These are phyloP conservation scores for Phaffia australis DNA, from an alignment of 768 basidiomycete genomes.

Conservation along the genomic window DNA sequence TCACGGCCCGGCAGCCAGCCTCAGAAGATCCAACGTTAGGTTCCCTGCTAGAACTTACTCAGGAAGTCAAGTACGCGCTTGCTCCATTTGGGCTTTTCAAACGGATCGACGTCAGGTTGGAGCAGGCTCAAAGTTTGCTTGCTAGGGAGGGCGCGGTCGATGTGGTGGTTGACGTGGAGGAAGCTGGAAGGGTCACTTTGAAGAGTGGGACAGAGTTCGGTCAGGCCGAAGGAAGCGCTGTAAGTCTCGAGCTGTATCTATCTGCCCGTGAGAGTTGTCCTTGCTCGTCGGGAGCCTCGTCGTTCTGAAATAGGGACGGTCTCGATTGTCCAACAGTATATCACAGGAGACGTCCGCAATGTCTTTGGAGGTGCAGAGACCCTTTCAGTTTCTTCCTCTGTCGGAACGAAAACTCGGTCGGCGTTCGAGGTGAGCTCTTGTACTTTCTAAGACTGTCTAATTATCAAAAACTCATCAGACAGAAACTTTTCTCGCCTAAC, in stretches of 20 bases:
- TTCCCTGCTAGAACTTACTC: conserved; percentile 58
- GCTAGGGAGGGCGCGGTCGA: conserved; percentile 59
- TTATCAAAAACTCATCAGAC: not conserved
- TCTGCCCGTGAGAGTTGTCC: not conserved
- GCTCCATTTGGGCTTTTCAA: conserved; percentile 67
- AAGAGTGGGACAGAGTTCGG: conserved; percentile 84
- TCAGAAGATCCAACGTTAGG: conserved; percentile 46
- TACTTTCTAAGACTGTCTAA: not conserved
- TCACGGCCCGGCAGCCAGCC: conserved; percentile 33
- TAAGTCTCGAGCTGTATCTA: conserved; percentile 41
- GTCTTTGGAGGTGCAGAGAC: conserved; percentile 84
- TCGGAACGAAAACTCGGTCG: conserved; percentile 76
- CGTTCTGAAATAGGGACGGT: not conserved
- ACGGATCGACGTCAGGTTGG: conserved; percentile 53
- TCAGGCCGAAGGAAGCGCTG: conserved; percentile 86
- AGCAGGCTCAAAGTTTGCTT: conserved; percentile 48
- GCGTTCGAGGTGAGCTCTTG: conserved; percentile 60
- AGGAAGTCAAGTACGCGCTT: conserved; percentile 55
- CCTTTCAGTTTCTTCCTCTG: conserved; percentile 66
- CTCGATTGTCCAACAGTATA: conserved; percentile 44
- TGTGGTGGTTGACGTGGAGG: conserved; percentile 63
- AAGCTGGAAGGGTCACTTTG: conserved; percentile 63
- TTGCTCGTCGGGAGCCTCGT: not conserved
- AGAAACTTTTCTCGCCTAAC: not conserved
- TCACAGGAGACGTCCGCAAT: conserved; percentile 71